Evolutionary conservation across 2,329 filamentous ascomycete species (phyloP).

Genomic region (Aspergillus texensis): DNA sequence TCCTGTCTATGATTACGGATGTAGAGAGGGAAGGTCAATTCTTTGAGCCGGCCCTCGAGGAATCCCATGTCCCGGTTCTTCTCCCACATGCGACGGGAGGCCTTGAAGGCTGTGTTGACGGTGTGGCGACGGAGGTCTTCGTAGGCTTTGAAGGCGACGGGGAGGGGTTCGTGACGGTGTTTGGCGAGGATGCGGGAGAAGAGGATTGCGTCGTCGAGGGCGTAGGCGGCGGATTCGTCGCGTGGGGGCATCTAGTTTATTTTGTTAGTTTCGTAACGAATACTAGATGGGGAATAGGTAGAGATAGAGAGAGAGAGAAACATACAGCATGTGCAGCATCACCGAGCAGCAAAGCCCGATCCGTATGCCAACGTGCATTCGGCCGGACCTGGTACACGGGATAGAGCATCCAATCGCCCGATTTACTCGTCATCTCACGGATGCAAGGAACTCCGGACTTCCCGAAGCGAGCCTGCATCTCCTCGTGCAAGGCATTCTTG

Average conservation of each 20-base stretch:
- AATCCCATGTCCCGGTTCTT: conserved; percentile 43
- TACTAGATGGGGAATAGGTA: no score
- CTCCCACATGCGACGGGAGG: conserved; percentile 43
- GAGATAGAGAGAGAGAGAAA: conserved; percentile 1
- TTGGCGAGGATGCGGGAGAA: conserved; percentile 43
- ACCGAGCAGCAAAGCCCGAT: conserved; percentile 46
- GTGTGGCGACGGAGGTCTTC: conserved; percentile 40
- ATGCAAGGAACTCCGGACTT: conserved; percentile 40
- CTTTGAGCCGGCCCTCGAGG: conserved; percentile 39
- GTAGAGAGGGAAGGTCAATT: conserved; percentile 42
- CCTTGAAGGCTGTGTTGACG: conserved; percentile 44
- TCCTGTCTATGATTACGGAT: conserved; percentile 32
- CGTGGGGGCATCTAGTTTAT: conserved; percentile 48
- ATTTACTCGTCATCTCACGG: conserved; percentile 37
- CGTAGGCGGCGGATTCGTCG: conserved; percentile 49
- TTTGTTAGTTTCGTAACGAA: conserved; percentile 9
- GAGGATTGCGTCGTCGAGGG: conserved; percentile 49
- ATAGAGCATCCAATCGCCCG: conserved; percentile 47
- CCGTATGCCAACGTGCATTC: conserved; percentile 42
- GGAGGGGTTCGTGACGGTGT: conserved; percentile 36
- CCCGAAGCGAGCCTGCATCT: conserved; percentile 41
- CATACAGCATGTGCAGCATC: conserved; percentile 53
- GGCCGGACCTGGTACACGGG: conserved; percentile 47
- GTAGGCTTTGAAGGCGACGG: conserved; percentile 40
- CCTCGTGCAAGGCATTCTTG: conserved; percentile 35